A percentile compares a stretch with the other conserved stretches of the same genome.
Conservation (phyloP, 139 green algal species). For the Picochlorum sp. region DNA sequence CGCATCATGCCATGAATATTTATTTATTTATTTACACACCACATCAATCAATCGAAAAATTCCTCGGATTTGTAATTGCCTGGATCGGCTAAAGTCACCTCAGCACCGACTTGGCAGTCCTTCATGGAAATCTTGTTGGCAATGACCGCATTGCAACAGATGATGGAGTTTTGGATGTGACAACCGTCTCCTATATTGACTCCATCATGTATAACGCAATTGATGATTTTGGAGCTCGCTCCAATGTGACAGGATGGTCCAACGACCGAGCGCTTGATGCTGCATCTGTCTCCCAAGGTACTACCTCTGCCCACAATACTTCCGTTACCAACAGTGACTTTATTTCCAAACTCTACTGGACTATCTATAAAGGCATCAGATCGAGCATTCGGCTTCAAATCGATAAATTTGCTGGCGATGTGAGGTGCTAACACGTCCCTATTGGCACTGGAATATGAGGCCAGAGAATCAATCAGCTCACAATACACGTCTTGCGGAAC, state of each 20-base stretch:
- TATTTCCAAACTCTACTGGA: conserved; percentile 40
- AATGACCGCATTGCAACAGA: conserved; percentile 45
- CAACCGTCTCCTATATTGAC: conserved; percentile 58
- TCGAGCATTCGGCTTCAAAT: conserved; percentile 25
- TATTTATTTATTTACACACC: conserved; percentile 11
- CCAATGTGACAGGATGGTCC: conserved; percentile 62
- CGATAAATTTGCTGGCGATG: conserved; percentile 20
- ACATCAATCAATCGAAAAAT: conserved; percentile 31
- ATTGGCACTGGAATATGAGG: conserved; percentile 36
- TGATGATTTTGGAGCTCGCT: conserved; percentile 53
- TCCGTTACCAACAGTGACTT: conserved; percentile 47
- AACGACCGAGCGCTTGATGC: conserved; percentile 79
- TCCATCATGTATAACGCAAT: conserved; percentile 68
- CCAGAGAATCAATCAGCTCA: conserved; percentile 26
- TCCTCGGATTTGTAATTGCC: conserved; percentile 52
- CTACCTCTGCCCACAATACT: conserved; percentile 66
- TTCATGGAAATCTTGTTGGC: conserved; percentile 46
- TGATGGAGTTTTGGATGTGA: conserved; percentile 69
- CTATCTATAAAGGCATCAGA: conserved; percentile 65
- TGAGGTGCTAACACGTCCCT: conserved; percentile 29
- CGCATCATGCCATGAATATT: neutral
- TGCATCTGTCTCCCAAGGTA: conserved; percentile 72
- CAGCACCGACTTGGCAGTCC: conserved; percentile 39
- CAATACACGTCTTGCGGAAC: conserved; percentile 27
- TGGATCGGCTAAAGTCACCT: conserved; percentile 36